Evolutionary conservation across 768 basidiomycete species (phyloP).

Genomic region (Lyophyllum decastes): DNA sequence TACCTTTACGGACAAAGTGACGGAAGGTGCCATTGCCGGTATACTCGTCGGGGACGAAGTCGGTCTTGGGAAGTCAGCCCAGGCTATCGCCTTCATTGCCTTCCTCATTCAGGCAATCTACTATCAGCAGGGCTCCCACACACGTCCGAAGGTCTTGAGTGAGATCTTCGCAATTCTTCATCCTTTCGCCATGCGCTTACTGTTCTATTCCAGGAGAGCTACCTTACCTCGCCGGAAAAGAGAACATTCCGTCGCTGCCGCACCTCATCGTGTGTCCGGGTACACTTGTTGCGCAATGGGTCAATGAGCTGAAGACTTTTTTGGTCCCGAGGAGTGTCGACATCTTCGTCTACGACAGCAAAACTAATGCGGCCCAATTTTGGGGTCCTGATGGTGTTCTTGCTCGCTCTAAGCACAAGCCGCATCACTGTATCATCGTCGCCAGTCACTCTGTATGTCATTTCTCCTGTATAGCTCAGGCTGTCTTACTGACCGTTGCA

Average conservation of each 20-base stretch:
- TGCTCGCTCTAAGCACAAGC: slow-evolving; percentile 9
- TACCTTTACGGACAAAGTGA: slow-evolving; percentile 14
- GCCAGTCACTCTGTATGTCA: slow-evolving; percentile 25
- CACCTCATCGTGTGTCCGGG: slow-evolving; percentile 23
- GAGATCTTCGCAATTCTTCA: background rate
- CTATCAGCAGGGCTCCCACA: background rate
- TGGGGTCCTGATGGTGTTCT: slow-evolving; percentile 20
- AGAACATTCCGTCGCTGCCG: background rate
- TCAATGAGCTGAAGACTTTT: slow-evolving; percentile 13
- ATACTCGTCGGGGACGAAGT: slow-evolving; percentile 30
- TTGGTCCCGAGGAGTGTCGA: slow-evolving; percentile 19
- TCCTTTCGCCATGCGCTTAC: background rate
- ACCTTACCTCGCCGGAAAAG: background rate
- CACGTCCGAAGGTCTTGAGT: slow-evolving; percentile 1
- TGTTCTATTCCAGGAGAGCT: background rate
- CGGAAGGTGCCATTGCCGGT: background rate
- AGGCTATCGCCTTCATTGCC: slow-evolving; percentile 17
- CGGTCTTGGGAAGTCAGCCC: slow-evolving; percentile 32
- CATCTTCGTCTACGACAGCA: slow-evolving; percentile 24
- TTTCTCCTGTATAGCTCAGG: background rate
- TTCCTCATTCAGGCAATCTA: slow-evolving; percentile 17
- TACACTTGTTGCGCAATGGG: slow-evolving; percentile 25
- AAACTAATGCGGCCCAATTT: slow-evolving; percentile 11
- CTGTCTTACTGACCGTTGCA: background rate
- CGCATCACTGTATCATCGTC: slow-evolving; percentile 19